Conservation (phyloP, 371 early-diverging fungal species). For the Mortierella sp. region DNA sequence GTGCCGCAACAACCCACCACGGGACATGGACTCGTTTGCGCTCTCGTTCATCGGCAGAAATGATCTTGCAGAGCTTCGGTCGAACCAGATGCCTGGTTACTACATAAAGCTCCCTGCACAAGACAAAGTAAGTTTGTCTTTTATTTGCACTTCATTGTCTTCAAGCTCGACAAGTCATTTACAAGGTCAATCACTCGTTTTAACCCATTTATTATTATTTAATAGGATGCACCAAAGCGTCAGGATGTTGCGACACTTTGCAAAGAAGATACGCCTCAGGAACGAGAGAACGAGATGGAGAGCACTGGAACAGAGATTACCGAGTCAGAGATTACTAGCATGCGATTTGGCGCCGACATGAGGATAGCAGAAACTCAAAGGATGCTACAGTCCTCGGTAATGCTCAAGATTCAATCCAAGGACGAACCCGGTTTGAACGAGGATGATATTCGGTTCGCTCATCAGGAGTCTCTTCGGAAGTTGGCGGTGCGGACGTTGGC, state of each 20-base stretch:
- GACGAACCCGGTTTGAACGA: constrained; percentile 49
- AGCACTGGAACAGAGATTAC: constrained; percentile 57
- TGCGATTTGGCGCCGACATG: constrained; percentile 77
- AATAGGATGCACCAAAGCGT: constrained; percentile 37
- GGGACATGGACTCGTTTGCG: constrained; percentile 25
- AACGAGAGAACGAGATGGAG: constrained; percentile 45
- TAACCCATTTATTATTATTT: not conserved
- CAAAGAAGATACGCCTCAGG: constrained; percentile 22
- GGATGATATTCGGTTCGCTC: constrained; percentile 11
- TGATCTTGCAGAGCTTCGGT: constrained; percentile 72
- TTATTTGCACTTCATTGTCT: not conserved
- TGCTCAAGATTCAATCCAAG: constrained; percentile 61
- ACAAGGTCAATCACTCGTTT: not conserved
- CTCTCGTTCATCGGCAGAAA: constrained; percentile 64
- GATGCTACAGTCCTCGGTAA: constrained; percentile 66
- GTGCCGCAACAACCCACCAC: constrained; percentile 29
- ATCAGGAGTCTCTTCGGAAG: constrained; percentile 66
- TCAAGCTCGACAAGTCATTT: no score
- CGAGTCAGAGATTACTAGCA: constrained; percentile 62
- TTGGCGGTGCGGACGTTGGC: constrained; percentile 77
- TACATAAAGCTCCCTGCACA: constrained; percentile 30
- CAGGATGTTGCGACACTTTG: constrained; percentile 47
- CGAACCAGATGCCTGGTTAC: constrained; percentile 22
- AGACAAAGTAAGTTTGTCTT: constrained; percentile 8
- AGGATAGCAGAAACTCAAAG: constrained; percentile 74